These are phyloP conservation scores for Jaltomata sinuosa DNA, from an alignment of 257 asterid genomes.

Conservation along the genomic window DNA sequence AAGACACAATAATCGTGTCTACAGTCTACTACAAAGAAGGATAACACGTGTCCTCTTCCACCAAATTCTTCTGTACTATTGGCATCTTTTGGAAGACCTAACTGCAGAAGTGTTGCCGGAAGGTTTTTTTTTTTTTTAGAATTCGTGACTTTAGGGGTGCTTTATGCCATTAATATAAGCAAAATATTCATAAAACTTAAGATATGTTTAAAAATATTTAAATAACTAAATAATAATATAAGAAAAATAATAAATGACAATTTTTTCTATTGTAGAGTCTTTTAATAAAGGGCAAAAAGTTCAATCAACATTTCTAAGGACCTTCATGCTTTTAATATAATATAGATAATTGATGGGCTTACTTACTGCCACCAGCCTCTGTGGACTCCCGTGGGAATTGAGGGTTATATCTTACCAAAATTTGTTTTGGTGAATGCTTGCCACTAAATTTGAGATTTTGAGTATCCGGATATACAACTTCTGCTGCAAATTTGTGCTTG, in stretches of 20 bases:
- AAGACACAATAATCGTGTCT: not conserved
- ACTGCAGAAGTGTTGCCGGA: conserved; percentile 39
- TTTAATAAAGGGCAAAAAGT: too few relatives aligned
- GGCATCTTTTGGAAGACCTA: conserved; percentile 46
- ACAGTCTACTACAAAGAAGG: conserved; percentile 16
- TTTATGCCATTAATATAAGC: too few relatives aligned
- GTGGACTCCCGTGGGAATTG: not conserved
- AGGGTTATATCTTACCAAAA: not conserved
- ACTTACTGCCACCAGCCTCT: not conserved
- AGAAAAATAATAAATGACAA: too few relatives aligned
- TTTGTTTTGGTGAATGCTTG: not conserved
- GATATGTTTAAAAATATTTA: too few relatives aligned
- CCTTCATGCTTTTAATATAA: too few relatives aligned
- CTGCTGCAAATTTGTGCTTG: not conserved
- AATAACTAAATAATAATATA: too few relatives aligned
- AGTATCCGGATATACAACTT: not conserved
- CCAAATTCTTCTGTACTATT: conserved; percentile 17
- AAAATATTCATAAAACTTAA: too few relatives aligned
- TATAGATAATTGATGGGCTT: not conserved
- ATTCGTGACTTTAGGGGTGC: too few relatives aligned
- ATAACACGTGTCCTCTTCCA: not conserved
- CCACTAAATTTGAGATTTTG: not conserved
- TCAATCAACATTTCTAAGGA: too few relatives aligned
- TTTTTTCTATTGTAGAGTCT: too few relatives aligned
- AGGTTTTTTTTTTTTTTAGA: too few relatives aligned